A percentile compares a stretch with the other conserved stretches of the same genome.
phyloP scores from a whole-genome alignment of 768 basidiomycete genomes.

The Boletus subparvulus region DNA sequence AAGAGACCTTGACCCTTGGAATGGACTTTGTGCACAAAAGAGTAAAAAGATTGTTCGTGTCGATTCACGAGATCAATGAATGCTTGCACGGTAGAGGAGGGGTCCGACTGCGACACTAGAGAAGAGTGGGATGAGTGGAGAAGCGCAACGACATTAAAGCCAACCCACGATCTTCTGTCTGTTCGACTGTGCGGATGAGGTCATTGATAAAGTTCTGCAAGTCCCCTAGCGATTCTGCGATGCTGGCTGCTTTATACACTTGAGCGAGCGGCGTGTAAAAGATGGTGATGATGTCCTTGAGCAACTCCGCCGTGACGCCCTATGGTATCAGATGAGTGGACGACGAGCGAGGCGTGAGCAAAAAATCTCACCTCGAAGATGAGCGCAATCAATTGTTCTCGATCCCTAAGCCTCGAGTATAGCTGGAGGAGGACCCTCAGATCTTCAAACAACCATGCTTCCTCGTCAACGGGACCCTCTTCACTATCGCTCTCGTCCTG shows the following conservation, averaged over 20 bases:
- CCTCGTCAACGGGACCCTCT: slow-evolving; percentile 89
- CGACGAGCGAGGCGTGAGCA: neutral
- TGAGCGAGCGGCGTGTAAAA: slow-evolving; percentile 96
- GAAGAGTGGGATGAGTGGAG: slow-evolving; percentile 1
- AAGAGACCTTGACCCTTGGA: slow-evolving; percentile 94
- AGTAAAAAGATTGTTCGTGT: slow-evolving; percentile 95
- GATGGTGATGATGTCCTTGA: slow-evolving; percentile 98
- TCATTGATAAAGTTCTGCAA: slow-evolving; percentile 94
- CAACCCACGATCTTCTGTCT: slow-evolving; percentile 80
- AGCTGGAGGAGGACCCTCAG: slow-evolving; percentile 75
- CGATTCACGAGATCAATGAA: slow-evolving; percentile 93
- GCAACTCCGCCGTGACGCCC: slow-evolving; percentile 91
- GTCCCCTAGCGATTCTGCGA: slow-evolving; percentile 89
- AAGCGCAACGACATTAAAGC: neutral
- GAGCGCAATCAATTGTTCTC: slow-evolving; percentile 87
- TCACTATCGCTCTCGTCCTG: slow-evolving; percentile 72
- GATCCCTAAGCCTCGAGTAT: slow-evolving; percentile 77
- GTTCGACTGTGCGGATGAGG: slow-evolving; percentile 91
- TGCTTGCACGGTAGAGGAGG: slow-evolving; percentile 81
- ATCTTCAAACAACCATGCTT: slow-evolving; percentile 96
- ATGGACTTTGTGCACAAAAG: slow-evolving; percentile 98
- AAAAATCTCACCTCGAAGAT: slow-evolving; percentile 81
- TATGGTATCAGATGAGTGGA: slow-evolving; percentile 30
- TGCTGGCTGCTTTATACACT: slow-evolving; percentile 96
- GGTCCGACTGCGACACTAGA: slow-evolving; percentile 79